phyloP scores from a whole-genome alignment of 2,329 filamentous ascomycete genomes.

The Nigrospora oryzae region DNA sequence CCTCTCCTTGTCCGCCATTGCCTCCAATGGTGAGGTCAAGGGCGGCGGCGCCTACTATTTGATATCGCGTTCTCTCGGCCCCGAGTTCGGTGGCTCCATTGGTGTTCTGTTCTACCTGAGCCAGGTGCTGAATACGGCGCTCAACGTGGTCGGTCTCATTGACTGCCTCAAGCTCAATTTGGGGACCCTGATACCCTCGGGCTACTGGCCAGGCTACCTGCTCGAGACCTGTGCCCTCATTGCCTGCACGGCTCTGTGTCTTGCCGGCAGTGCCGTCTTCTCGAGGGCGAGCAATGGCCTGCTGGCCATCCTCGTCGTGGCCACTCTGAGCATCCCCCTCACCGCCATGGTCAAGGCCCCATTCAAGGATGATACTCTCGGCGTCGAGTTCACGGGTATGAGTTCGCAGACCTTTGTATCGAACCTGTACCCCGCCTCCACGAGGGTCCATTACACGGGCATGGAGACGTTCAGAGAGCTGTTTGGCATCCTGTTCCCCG shows the following conservation, averaged over 20 bases:
- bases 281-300: conserved; percentile 72
- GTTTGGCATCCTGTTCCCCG: conserved; percentile 79
- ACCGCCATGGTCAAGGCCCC: conserved; percentile 63
- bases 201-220: conserved; percentile 70
- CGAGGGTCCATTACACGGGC: conserved; percentile 52
- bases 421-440: conserved; percentile 67
- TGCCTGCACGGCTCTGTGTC: conserved; percentile 65
- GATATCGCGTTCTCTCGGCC: conserved; percentile 76
- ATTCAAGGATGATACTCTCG: conserved; percentile 53
- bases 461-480: conserved; percentile 69
- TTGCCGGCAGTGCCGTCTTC: conserved; percentile 74
- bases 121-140: conserved; percentile 76
- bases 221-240: conserved; percentile 65
- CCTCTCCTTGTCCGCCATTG: conserved; percentile 80
- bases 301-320: conserved; percentile 59
- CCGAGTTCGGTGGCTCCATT: conserved; percentile 84
- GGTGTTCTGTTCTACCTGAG: conserved; percentile 85
- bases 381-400: conserved; percentile 72
- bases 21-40: conserved; percentile 81
- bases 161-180: conserved; percentile 75
- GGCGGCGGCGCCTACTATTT: conserved; percentile 85
- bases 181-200: conserved; percentile 56
- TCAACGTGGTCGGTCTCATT: conserved; percentile 81
- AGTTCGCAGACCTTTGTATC: conserved; percentile 59
- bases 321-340: conserved; percentile 74